Conservation (phyloP, 495 filamentous ascomycete genomes). For the Daldinia vernicosa region DNA sequence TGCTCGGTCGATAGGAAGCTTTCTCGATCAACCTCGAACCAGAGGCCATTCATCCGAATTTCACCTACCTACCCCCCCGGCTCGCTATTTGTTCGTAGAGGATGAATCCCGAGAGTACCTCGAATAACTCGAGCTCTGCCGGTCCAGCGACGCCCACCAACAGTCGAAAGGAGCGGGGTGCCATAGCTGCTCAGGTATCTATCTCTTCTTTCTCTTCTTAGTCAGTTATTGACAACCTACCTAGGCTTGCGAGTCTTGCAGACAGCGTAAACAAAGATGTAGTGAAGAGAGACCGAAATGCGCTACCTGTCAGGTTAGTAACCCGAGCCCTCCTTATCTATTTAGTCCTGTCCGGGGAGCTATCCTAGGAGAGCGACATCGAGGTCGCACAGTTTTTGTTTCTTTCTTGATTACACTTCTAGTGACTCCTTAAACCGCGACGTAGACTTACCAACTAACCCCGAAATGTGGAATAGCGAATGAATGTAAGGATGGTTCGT, state of each 20-base stretch:
- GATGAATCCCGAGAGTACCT: conserved; percentile 42
- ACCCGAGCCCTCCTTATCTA: conserved; percentile 17
- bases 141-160: conserved; percentile 45
- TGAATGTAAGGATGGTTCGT: conserved; percentile 40
- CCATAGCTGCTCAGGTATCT: conserved; percentile 59
- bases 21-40: conserved; percentile 37
- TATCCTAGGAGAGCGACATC: conserved; percentile 4
- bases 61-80: conserved; percentile 20
- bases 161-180: conserved; percentile 56
- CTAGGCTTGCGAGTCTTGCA: conserved; percentile 82
- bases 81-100: conserved; percentile 28
- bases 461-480: conserved; percentile 33
- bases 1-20: conserved; percentile 34
- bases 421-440: conserved; percentile 20
- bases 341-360: conserved; percentile 1
- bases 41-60: conserved; percentile 22
- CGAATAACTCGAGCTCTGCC: conserved; percentile 42
- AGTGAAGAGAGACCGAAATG: conserved; percentile 88
- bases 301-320: conserved; percentile 59
- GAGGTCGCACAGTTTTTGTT: conserved; percentile 16
- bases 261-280: conserved; percentile 87
- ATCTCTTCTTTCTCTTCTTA: conserved; percentile 6
- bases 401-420: conserved; percentile 14
- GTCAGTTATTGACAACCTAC: conserved; percentile 10
- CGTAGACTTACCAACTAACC: conserved; percentile 43